These are phyloP conservation scores for Trichophyton mentagrophytes DNA, from an alignment of 2,329 filamentous ascomycete genomes.

Conservation along the genomic window DNA sequence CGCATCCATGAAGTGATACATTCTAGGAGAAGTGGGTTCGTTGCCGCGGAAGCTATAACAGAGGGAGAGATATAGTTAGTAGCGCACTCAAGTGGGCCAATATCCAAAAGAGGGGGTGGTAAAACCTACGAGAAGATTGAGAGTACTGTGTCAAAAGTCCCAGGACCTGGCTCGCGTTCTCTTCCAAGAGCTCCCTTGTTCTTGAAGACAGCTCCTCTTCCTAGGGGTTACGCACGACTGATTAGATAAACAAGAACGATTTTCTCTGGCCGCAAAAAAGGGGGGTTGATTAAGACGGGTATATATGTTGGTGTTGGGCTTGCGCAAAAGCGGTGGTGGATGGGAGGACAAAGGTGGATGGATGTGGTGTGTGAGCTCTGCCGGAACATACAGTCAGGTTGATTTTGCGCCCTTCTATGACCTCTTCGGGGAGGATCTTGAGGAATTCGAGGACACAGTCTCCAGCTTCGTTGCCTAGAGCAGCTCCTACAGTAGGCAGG, in stretches of 20 bases:
- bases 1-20: conserved; percentile 95
- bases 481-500: conserved; percentile 63
- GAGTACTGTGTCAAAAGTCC: conserved; percentile 79
- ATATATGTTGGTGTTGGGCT: conserved; percentile 13
- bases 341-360: conserved; percentile 34
- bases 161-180: conserved; percentile 82
- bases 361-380: conserved; percentile 24
- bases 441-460: conserved; percentile 90
- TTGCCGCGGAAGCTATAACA: conserved; percentile 54
- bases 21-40: conserved; percentile 81
- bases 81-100: not conserved
- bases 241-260: conserved; percentile 33
- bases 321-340: conserved; percentile 27
- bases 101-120: not conserved
- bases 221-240: conserved; percentile 43
- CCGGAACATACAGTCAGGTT: conserved; percentile 89
- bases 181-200: conserved; percentile 77
- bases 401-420: conserved; percentile 98
- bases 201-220: conserved; percentile 85
- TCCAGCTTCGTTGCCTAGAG: conserved; percentile 57
- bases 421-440: conserved; percentile 93
- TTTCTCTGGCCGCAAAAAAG: conserved; percentile 14
- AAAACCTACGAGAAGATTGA: conserved; percentile 63
- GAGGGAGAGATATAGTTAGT: not conserved
- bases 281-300: conserved; percentile 4